These are phyloP conservation scores for Sporothrix schenckii DNA, from an alignment of 2,329 filamentous ascomycete species.

Conservation along the genomic window DNA sequence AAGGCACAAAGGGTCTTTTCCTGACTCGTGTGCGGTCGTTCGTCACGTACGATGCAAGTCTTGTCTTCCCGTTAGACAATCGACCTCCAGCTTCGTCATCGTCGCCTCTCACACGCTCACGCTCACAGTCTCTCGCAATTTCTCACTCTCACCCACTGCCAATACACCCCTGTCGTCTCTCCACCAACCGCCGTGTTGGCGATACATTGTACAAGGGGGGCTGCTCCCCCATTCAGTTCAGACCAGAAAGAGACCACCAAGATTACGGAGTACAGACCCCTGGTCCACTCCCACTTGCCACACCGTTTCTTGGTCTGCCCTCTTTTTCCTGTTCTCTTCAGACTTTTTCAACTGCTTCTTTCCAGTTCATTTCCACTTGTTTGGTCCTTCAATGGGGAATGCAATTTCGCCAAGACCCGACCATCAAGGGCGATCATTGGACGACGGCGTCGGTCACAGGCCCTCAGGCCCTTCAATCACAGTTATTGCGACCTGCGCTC, in stretches of 20 bases:
- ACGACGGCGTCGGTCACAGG: background rate
- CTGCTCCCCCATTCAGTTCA: background rate
- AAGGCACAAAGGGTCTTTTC: background rate
- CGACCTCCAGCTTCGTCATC: background rate
- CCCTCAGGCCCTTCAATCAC: too few species aligned
- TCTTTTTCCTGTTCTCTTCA: background rate
- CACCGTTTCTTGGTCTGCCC: conserved; percentile 9
- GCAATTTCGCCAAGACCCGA: conserved; percentile 38
- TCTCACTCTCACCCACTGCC: background rate
- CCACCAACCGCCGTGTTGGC: conserved; percentile 9
- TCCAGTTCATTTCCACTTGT: conserved; percentile 33
- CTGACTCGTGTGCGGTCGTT: background rate
- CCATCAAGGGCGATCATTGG: conserved; percentile 7
- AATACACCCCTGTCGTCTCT: conserved; percentile 10
- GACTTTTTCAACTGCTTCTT: background rate
- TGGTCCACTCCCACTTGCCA: conserved; percentile 14
- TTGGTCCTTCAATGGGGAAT: conserved; percentile 34
- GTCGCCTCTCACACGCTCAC: background rate
- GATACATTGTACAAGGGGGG: background rate
- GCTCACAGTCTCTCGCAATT: background rate
- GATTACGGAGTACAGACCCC: background rate
- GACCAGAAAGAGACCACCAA: background rate
- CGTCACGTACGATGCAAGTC: background rate
- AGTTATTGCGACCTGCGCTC: too few species aligned
- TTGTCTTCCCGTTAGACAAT: background rate